Evolutionary conservation across 495 filamentous ascomycete species (phyloP).

Genomic region (Penicillium lagena): DNA sequence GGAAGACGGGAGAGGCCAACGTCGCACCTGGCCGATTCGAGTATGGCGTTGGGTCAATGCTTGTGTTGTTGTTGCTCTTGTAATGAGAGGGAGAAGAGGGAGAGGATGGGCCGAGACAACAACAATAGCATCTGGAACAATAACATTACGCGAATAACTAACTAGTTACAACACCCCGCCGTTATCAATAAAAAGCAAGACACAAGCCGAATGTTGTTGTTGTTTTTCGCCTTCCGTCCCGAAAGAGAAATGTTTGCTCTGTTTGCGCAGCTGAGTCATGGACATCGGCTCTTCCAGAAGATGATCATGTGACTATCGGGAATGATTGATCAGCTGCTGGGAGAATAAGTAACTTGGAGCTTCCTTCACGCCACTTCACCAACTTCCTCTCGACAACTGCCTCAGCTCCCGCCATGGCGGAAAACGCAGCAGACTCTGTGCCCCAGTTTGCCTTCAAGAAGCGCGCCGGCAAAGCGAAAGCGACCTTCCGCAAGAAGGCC

Average conservation of each 20-base stretch:
- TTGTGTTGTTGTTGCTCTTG: too few species aligned
- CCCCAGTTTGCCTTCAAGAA: slow-evolving; percentile 68
- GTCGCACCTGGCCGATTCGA: too few species aligned
- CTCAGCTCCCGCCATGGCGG: slow-evolving; percentile 10
- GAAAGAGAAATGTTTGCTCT: slow-evolving; percentile 11
- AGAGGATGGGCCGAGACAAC: slow-evolving; percentile 1
- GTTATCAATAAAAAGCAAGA: not conserved
- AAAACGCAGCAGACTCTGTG: slow-evolving; percentile 6
- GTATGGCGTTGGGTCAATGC: too few species aligned
- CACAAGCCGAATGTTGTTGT: slow-evolving; percentile 6
- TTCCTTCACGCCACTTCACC: not conserved
- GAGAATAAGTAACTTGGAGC: too few species aligned
- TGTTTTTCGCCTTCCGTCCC: slow-evolving; percentile 6
- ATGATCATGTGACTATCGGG: not conserved
- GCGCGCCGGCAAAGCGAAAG: slow-evolving; percentile 64
- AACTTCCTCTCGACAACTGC: not conserved
- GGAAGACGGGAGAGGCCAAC: too few species aligned
- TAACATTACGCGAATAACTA: too few species aligned
- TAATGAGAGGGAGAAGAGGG: slow-evolving; percentile 2
- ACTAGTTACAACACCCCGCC: too few species aligned
- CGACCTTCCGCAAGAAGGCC: slow-evolving; percentile 74
- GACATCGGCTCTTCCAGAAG: slow-evolving; percentile 1
- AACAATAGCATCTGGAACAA: too few species aligned
- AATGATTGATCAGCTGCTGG: too few species aligned
- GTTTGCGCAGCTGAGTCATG: slow-evolving; percentile 12